These are phyloP conservation scores for Ustilago shanxiensis DNA, from an alignment of 1,284 basidiomycete species.

Conservation along the genomic window DNA sequence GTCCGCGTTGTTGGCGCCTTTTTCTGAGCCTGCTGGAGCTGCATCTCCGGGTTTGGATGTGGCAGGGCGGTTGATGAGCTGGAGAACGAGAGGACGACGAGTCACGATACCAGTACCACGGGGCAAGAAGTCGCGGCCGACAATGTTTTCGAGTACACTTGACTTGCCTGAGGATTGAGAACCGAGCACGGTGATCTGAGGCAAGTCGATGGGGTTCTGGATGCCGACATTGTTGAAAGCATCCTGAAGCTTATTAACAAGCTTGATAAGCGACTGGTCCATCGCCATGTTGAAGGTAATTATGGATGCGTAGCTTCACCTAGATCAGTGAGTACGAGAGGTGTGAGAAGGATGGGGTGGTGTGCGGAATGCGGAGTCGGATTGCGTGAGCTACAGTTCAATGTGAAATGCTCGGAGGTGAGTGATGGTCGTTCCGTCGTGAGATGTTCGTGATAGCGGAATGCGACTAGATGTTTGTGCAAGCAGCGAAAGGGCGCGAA, in stretches of 20 bases:
- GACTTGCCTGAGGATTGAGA: slow-evolving; percentile 75
- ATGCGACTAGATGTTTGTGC: slow-evolving; percentile 1
- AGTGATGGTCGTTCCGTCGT: slow-evolving; percentile 22
- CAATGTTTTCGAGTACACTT: slow-evolving; percentile 78
- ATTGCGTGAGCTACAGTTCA: background rate
- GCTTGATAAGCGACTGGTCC: slow-evolving; percentile 83
- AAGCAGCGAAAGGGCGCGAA: too few species aligned
- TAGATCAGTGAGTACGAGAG: slow-evolving; percentile 6
- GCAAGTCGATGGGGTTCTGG: slow-evolving; percentile 74
- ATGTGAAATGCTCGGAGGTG: slow-evolving; percentile 1
- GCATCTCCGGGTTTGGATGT: slow-evolving; percentile 36
- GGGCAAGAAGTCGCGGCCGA: slow-evolving; percentile 87
- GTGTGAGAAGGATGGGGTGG: background rate
- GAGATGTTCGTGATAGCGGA: slow-evolving; percentile 23
- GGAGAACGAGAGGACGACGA: slow-evolving; percentile 90
- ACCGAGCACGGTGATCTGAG: slow-evolving; percentile 72
- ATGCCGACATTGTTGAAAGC: slow-evolving; percentile 71
- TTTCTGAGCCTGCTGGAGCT: slow-evolving; percentile 12
- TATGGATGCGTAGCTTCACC: background rate
- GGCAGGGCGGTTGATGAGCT: slow-evolving; percentile 83
- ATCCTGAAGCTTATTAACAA: slow-evolving; percentile 92
- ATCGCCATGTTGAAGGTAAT: slow-evolving; percentile 49
- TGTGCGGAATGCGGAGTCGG: background rate
- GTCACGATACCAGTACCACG: slow-evolving; percentile 95
- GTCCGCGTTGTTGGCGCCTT: slow-evolving; percentile 68